Percentiles rank a stretch among this genome's conserved stretches.
These are phyloP conservation scores for Coemansia nantahalensis DNA, from an alignment of 192 early-diverging fungal genomes.

Conservation along the genomic window DNA sequence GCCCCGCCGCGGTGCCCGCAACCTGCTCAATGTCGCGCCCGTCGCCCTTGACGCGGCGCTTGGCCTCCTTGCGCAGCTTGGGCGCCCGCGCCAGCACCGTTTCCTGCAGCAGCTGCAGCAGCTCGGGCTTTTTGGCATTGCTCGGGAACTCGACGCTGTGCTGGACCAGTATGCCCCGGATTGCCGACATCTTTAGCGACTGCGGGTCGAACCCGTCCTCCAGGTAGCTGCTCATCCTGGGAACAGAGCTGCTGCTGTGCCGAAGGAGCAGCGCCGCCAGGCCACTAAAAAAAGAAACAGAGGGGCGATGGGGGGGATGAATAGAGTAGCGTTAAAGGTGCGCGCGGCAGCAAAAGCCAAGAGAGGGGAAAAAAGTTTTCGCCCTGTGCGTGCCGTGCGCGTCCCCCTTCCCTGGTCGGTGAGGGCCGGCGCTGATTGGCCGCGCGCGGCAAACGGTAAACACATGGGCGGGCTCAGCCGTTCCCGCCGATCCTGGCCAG, in stretches of 20 bases:
- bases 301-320: too few relatives aligned
- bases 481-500: not conserved
- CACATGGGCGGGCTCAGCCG: not conserved
- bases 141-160: conserved; percentile 40
- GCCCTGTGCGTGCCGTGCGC: too few relatives aligned
- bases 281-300: too few relatives aligned
- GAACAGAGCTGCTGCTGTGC: too few relatives aligned
- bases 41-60: conserved; percentile 21
- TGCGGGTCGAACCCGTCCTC: conserved; percentile 45
- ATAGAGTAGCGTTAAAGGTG: too few relatives aligned
- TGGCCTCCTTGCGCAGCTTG: conserved; percentile 44
- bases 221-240: conserved; percentile 32
- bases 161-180: conserved; percentile 39
- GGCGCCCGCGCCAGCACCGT: conserved; percentile 17
- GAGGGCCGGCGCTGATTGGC: conserved; percentile 3
- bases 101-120: conserved; percentile 22
- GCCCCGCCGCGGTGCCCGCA: conserved; percentile 2
- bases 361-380: conserved; percentile 1
- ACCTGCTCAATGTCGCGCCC: conserved; percentile 36
- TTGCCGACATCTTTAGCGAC: conserved; percentile 31
- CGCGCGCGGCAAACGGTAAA: not conserved
- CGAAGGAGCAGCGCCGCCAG: too few relatives aligned
- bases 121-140: conserved; percentile 45
- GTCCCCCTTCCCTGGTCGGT: too few relatives aligned
- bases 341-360: too few relatives aligned